These are phyloP conservation scores for Hygrophorus russula DNA, from an alignment of 768 basidiomycete species.

Conservation along the genomic window DNA sequence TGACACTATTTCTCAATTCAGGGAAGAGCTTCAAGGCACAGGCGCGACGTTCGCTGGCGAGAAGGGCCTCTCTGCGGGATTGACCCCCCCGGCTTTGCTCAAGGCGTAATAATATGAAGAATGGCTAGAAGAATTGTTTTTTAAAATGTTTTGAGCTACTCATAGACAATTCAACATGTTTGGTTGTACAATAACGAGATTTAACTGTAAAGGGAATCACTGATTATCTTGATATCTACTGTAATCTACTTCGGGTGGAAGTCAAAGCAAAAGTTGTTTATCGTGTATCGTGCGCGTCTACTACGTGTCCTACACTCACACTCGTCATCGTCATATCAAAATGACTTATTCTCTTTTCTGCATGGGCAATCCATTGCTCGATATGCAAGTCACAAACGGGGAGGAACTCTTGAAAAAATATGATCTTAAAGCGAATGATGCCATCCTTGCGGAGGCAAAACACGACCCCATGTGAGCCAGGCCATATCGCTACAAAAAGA, in stretches of 20 bases:
- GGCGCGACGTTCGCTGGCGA: constrained; percentile 66
- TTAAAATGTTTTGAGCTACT: background rate
- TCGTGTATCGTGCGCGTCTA: too few species aligned
- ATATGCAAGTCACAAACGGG: constrained; percentile 86
- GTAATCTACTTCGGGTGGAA: too few species aligned
- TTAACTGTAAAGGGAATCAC: background rate
- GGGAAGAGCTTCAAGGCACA: constrained; percentile 63
- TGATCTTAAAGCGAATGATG: constrained; percentile 85
- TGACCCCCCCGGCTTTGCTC: constrained; percentile 57
- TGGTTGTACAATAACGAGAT: background rate
- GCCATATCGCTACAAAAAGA: constrained; percentile 2
- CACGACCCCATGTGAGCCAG: constrained; percentile 70
- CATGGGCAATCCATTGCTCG: constrained; percentile 93
- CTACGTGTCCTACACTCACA: too few species aligned
- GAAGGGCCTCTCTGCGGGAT: constrained; percentile 71
- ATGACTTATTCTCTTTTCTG: constrained; percentile 62
- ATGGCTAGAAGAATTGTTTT: background rate
- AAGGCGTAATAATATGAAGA: constrained; percentile 40
- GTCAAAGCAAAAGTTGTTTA: too few species aligned
- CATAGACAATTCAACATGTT: too few species aligned
- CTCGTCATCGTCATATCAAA: too few species aligned
- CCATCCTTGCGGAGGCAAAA: constrained; percentile 86
- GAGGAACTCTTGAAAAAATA: constrained; percentile 85
- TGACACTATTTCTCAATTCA: constrained; percentile 16
- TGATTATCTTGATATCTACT: background rate